Percentiles rank a stretch among this genome's conserved stretches.
Conservation (phyloP, 169 alveolate species). For the Pseudocohnilembus persalinus region DNA sequence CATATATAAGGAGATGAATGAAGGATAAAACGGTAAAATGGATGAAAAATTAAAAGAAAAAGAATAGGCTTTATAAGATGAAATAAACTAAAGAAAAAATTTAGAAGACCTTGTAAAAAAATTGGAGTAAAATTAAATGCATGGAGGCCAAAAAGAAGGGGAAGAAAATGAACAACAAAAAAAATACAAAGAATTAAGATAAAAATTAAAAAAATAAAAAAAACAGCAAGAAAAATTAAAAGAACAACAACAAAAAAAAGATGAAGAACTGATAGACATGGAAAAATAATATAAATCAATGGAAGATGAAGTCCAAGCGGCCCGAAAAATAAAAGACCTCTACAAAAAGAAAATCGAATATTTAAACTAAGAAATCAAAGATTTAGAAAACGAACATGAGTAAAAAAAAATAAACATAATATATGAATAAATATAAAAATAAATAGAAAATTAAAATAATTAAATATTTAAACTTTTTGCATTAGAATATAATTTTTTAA, state of each 20-base stretch:
- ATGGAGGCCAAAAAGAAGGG: constrained; percentile 55
- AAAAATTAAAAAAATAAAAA: constrained; percentile 46
- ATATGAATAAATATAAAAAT: too few species aligned
- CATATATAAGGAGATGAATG: constrained; percentile 5
- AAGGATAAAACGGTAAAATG: constrained; percentile 30
- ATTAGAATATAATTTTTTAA: too few species aligned
- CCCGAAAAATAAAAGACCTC: constrained; percentile 20
- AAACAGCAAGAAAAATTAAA: constrained; percentile 41
- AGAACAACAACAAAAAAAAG: constrained; percentile 56
- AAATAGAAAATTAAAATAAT: too few species aligned
- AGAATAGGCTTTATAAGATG: constrained; percentile 32
- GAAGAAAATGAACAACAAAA: constrained; percentile 47
- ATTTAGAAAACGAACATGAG: constrained; percentile 71
- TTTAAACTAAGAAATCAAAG: constrained; percentile 47
- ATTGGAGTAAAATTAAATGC: constrained; percentile 39
- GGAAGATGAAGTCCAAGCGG: constrained; percentile 58
- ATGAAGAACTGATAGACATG: constrained; percentile 50
- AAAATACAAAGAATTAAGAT: constrained; percentile 25
- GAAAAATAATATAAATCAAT: constrained; percentile 49
- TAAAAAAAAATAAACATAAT: too few species aligned
- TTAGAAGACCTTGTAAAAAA: constrained; percentile 39
- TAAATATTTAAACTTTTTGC: too few species aligned
- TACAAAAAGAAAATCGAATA: constrained; percentile 42
- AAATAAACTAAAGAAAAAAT: constrained; percentile 28
- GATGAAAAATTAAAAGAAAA: constrained; percentile 39